phyloP scores from a whole-genome alignment of 2,329 filamentous ascomycete genomes.

The Apiospora saccharicola region DNA sequence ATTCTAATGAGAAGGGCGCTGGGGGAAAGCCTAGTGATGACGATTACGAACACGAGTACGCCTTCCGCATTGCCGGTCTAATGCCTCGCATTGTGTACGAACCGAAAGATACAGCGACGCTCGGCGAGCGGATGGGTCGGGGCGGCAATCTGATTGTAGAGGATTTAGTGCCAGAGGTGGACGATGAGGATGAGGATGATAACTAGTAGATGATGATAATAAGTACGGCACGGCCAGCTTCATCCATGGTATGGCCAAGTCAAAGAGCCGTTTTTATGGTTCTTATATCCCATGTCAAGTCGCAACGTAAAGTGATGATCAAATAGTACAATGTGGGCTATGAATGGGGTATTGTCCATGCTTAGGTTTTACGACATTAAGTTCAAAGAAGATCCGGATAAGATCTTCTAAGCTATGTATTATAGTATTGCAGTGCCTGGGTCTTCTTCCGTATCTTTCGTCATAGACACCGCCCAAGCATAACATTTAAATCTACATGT shows the following conservation, averaged over 20 bases:
- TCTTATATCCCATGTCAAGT: not conserved
- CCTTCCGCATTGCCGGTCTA: slow-evolving; percentile 84
- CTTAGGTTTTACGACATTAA: not conserved
- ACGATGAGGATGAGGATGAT: slow-evolving; percentile 39
- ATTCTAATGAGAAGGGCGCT: slow-evolving; percentile 41
- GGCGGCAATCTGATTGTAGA: slow-evolving; percentile 93
- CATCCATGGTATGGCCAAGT: slow-evolving; percentile 24
- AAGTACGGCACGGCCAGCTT: slow-evolving; percentile 42
- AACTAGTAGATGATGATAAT: slow-evolving; percentile 42
- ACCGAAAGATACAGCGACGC: slow-evolving; percentile 68
- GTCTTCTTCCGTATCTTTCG: not conserved
- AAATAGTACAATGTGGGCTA: not conserved
- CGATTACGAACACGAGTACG: slow-evolving; percentile 80
- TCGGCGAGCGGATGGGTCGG: slow-evolving; percentile 78
- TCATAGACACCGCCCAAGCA: not conserved
- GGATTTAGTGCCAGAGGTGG: slow-evolving; percentile 60
- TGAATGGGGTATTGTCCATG: not conserved
- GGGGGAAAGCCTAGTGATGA: slow-evolving; percentile 56
- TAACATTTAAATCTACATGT: not conserved
- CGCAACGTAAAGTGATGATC: not conserved
- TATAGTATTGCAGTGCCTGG: not conserved
- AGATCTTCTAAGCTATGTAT: not conserved
- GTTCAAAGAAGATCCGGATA: not conserved
- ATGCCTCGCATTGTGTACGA: slow-evolving; percentile 86
- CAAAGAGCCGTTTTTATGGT: not conserved